These are phyloP conservation scores for Ustilago tritici DNA, from an alignment of 1,284 basidiomycete genomes.

Conservation along the genomic window DNA sequence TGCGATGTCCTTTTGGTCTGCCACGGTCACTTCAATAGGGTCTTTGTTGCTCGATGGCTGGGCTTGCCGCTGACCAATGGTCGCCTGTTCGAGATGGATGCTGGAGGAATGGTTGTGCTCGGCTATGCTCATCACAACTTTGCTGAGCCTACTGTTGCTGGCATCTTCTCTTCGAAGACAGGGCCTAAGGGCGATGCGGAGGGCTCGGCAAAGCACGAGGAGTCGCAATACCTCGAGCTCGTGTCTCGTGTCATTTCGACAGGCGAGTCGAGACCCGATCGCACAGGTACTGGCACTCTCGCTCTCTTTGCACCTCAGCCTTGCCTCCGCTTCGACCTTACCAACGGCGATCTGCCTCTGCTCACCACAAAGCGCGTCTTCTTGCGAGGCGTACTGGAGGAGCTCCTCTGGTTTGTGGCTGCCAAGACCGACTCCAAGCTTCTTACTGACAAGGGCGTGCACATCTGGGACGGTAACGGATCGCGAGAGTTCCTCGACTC, in stretches of 20 bases:
- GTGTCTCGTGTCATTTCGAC: slow-evolving; percentile 59
- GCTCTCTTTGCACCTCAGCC: slow-evolving; percentile 66
- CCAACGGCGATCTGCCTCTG: slow-evolving; percentile 76
- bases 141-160: slow-evolving; percentile 63
- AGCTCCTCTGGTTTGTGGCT: slow-evolving; percentile 93
- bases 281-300: slow-evolving; percentile 67
- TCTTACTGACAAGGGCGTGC: slow-evolving; percentile 85
- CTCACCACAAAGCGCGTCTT: slow-evolving; percentile 97
- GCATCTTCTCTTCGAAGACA: slow-evolving; percentile 64
- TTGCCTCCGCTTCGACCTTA: slow-evolving; percentile 57
- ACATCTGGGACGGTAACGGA: slow-evolving; percentile 98
- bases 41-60: slow-evolving; percentile 67
- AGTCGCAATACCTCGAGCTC: slow-evolving; percentile 66
- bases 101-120: slow-evolving; percentile 65
- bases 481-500: slow-evolving; percentile 86
- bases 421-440: slow-evolving; percentile 85
- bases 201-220: slow-evolving; percentile 53
- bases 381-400: slow-evolving; percentile 88
- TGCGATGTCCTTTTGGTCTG: slow-evolving; percentile 65
- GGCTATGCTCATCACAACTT: slow-evolving; percentile 66
- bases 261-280: slow-evolving; percentile 60
- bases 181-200: slow-evolving; percentile 41
- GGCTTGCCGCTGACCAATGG: slow-evolving; percentile 59
- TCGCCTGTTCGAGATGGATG: slow-evolving; percentile 63
- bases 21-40: slow-evolving; percentile 67